phyloP scores from a whole-genome alignment of 495 filamentous ascomycete genomes.

The Hypoxylon rickii region DNA sequence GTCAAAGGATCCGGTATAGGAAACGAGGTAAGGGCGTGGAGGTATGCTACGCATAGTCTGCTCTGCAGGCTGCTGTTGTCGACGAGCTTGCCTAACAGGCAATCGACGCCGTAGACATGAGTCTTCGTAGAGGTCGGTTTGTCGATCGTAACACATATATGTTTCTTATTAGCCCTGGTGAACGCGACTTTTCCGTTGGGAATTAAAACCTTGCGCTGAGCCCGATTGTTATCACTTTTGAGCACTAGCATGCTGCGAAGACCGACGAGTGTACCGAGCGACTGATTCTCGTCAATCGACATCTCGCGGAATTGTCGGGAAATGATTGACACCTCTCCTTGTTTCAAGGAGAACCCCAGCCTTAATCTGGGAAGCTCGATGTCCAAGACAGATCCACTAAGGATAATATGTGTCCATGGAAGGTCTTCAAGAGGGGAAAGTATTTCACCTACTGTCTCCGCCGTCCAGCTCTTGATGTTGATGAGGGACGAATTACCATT shows the following conservation, averaged over 20 bases:
- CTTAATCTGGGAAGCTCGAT: slow-evolving; percentile 55
- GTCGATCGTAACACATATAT: slow-evolving; percentile 50
- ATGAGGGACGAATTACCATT: slow-evolving; percentile 34
- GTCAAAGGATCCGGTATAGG: slow-evolving; percentile 64
- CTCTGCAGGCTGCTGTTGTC: slow-evolving; percentile 59
- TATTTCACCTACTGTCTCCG: slow-evolving; percentile 37
- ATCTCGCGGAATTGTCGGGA: slow-evolving; percentile 61
- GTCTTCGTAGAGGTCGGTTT: slow-evolving; percentile 19
- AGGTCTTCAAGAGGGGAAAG: slow-evolving; percentile 46
- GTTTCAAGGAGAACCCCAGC: slow-evolving; percentile 53
- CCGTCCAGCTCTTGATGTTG: slow-evolving; percentile 41
- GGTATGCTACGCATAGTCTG: slow-evolving; percentile 57
- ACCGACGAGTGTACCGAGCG: slow-evolving; percentile 56
- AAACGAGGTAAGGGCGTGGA: slow-evolving; percentile 67
- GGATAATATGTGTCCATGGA: slow-evolving; percentile 42
- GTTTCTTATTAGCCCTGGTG: slow-evolving; percentile 20
- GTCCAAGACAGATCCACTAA: slow-evolving; percentile 28
- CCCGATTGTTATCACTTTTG: slow-evolving; percentile 18
- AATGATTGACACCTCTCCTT: slow-evolving; percentile 38
- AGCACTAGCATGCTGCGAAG: slow-evolving; percentile 60
- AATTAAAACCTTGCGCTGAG: slow-evolving; percentile 53
- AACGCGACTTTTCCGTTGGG: slow-evolving; percentile 50
- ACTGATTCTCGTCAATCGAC: slow-evolving; percentile 57
- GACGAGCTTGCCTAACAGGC: slow-evolving; percentile 50
- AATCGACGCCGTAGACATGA: slow-evolving; percentile 54